Evolutionary conservation across 495 filamentous ascomycete species (phyloP), one percentile per base, ranked within the genome.

Genomic region (Penicillium manginii): DNA sequence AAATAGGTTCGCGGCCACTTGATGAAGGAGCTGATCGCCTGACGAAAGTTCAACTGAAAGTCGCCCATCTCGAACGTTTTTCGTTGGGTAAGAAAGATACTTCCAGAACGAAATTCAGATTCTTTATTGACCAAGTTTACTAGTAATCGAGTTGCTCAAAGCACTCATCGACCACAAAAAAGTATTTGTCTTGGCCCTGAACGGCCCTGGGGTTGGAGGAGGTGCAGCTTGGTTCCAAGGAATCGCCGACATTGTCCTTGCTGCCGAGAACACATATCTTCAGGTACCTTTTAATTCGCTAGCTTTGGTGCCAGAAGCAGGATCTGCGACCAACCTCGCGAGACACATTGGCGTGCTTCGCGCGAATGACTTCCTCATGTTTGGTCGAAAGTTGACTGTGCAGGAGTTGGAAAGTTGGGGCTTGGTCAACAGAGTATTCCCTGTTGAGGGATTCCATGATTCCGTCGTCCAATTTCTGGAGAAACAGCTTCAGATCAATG

Each of bases 211-310:
- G 2, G 63, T 66, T 19, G 63, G 63, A 19, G 63, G 63, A 22
- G 63, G 63, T 33, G 63, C 63, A 32, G 63, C 63, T 49, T 66
- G 63, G 63, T 66, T 66, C 60, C 52, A 62, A 19, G 63, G 63
- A 4, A 50, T 66, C n/a, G 63, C 63, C 3, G 63, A 66, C 32
- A 62, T 66, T 14, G 48, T 66, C 48, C 40, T 66, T 22, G 59
- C 56, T 22, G 59, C 60, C 1, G 49, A 57, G n/a, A 58, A 31
- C 33, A 52, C 56, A 12, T 66, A 66, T 40, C 56, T 66, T 4
- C 60, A 63, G 42, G 56, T 66, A n/a, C 63, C 63, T 3, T 66
- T 66, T 55, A 66, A 39, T 23, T 59, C 60, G 3, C 43, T 66
- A 23, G 63, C 56, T 6, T 48, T 66, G 17, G 63, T 66, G 2